These are phyloP conservation scores for Cadophora malorum DNA, from an alignment of 2,329 filamentous ascomycete species.

Conservation along the genomic window DNA sequence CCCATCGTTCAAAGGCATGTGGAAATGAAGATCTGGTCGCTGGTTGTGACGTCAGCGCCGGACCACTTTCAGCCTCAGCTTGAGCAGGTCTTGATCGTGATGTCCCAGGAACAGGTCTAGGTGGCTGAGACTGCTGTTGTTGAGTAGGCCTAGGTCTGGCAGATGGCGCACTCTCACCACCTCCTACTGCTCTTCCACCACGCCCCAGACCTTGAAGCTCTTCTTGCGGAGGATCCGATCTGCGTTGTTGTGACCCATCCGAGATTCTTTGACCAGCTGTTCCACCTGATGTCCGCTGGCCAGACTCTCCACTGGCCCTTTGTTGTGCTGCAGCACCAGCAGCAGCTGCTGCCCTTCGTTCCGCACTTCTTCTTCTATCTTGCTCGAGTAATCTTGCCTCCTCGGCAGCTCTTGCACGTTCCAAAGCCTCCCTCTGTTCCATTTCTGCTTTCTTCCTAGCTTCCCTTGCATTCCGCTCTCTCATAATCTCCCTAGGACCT, in stretches of 20 bases:
- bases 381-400: slow-evolving; percentile 62
- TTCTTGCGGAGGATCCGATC: slow-evolving; percentile 36
- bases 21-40: slow-evolving; percentile 75
- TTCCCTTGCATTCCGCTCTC: slow-evolving; percentile 87
- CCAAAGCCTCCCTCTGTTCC: slow-evolving; percentile 55
- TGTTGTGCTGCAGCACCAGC: slow-evolving; percentile 53
- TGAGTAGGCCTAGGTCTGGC: slow-evolving; percentile 41
- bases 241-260: slow-evolving; percentile 43
- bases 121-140: slow-evolving; percentile 34
- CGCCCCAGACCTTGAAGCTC: slow-evolving; percentile 40
- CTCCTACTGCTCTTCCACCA: slow-evolving; percentile 39
- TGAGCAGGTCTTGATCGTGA: slow-evolving; percentile 29
- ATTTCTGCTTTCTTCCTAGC: slow-evolving; percentile 67
- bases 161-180: slow-evolving; percentile 40
- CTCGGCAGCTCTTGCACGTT: slow-evolving; percentile 57
- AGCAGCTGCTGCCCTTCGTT: slow-evolving; percentile 65
- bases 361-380: slow-evolving; percentile 58
- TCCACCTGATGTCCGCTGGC: slow-evolving; percentile 33
- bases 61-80: slow-evolving; percentile 24
- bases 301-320: slow-evolving; percentile 34
- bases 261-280: slow-evolving; percentile 40
- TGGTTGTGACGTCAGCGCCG: slow-evolving; percentile 22
- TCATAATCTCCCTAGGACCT: slow-evolving; percentile 91
- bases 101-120: slow-evolving; percentile 32
- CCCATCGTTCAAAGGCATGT: slow-evolving; percentile 97